phyloP scores from a whole-genome alignment of 2,329 filamentous ascomycete species.

The Tolypocladium ovalisporum region DNA sequence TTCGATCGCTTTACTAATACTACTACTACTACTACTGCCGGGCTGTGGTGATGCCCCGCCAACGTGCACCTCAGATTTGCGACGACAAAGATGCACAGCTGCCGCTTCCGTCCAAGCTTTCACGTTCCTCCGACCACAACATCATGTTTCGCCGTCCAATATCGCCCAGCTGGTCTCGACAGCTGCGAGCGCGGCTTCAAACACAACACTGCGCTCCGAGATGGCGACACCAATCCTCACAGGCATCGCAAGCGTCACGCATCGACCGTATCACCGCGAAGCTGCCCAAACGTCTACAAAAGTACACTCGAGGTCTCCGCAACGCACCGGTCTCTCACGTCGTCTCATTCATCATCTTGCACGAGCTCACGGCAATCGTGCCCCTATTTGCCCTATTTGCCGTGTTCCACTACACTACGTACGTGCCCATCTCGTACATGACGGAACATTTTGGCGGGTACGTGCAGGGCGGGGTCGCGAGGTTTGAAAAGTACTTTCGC shows the following conservation, averaged over 20 bases:
- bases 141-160: constrained; percentile 15
- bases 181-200: constrained; percentile 5
- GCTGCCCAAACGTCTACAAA: constrained; percentile 56
- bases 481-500: constrained; percentile 67
- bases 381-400: constrained; percentile 67
- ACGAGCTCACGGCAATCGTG: constrained; percentile 81
- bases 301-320: constrained; percentile 59
- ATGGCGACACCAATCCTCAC: constrained; percentile 15
- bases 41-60: not conserved
- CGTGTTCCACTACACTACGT: constrained; percentile 69
- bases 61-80: not conserved
- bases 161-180: constrained; percentile 10
- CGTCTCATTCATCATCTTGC: constrained; percentile 76
- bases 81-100: not conserved
- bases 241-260: constrained; percentile 17
- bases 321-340: constrained; percentile 74
- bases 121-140: not conserved
- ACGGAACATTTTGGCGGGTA: constrained; percentile 37
- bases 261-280: constrained; percentile 36
- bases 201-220: constrained; percentile 2
- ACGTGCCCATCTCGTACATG: constrained; percentile 52
- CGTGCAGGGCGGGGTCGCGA: constrained; percentile 52
- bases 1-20: no score
- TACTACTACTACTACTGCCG: no score
- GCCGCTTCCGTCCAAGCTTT: not conserved